phyloP scores from a whole-genome alignment of 2,329 filamentous ascomycete genomes.

The Remersonia thermophila region DNA sequence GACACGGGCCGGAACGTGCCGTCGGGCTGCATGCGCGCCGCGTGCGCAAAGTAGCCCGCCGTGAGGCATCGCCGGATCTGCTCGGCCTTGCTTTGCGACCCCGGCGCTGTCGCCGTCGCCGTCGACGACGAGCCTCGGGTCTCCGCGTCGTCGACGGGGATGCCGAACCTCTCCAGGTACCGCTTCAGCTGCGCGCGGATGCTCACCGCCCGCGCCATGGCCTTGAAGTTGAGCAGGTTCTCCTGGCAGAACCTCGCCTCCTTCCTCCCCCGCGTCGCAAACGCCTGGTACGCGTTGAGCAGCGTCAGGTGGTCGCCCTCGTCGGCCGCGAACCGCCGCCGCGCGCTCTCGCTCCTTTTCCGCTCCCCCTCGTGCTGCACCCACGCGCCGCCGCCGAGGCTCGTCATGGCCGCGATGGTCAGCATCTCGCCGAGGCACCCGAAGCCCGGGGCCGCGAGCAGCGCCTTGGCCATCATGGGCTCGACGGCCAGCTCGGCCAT shows the following conservation, averaged over 20 bases:
- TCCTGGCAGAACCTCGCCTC: constrained; percentile 79
- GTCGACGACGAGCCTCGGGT: constrained; percentile 23
- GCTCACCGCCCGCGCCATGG: constrained; percentile 68
- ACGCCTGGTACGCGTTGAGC: constrained; percentile 85
- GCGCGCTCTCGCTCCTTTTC: constrained; percentile 59
- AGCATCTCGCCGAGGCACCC: constrained; percentile 75
- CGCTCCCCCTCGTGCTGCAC: constrained; percentile 67
- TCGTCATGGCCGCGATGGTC: constrained; percentile 89
- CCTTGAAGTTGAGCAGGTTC: constrained; percentile 77
- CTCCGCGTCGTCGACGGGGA: constrained; percentile 55
- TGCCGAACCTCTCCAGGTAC: constrained; percentile 75
- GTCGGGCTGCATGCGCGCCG: constrained; percentile 85
- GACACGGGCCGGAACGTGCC: constrained; percentile 81
- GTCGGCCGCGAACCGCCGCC: constrained; percentile 75
- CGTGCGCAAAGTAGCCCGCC: constrained; percentile 84
- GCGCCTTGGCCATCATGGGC: constrained; percentile 87
- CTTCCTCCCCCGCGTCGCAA: constrained; percentile 70
- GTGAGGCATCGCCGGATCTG: constrained; percentile 76
- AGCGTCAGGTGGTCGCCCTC: constrained; percentile 91
- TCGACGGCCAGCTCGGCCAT: constrained; percentile 93
- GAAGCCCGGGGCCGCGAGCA: constrained; percentile 65
- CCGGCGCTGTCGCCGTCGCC: constrained; percentile 17
- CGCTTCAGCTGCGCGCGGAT: constrained; percentile 77
- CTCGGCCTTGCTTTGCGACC: constrained; percentile 40
- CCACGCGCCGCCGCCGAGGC: constrained; percentile 71